Percentiles rank a stretch among this genome's conserved stretches.
phyloP scores from a whole-genome alignment of 1,284 basidiomycete species.

The Tilletiaria anomala region DNA sequence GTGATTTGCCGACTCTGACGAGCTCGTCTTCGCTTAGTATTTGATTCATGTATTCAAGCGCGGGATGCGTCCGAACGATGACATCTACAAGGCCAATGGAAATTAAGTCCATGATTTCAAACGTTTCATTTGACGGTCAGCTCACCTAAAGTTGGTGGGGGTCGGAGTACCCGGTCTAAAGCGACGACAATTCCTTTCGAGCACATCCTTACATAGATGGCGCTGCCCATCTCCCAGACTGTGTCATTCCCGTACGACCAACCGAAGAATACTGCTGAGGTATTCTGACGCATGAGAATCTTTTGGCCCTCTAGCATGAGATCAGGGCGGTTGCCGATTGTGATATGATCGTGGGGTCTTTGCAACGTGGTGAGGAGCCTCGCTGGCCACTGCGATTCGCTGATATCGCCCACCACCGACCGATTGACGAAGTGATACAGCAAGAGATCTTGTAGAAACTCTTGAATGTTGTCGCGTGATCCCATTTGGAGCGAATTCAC shows the following conservation, averaged over 20 bases:
- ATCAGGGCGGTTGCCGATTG: neutral
- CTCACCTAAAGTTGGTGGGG: neutral
- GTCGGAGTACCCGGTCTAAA: neutral
- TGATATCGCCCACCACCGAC: neutral
- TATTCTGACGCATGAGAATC: neutral
- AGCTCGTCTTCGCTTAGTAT: no score
- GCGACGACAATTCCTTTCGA: neutral
- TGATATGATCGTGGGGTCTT: neutral
- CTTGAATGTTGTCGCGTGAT: neutral
- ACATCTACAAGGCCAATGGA: neutral
- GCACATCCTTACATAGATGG: neutral
- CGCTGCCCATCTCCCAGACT: neutral
- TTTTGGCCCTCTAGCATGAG: neutral
- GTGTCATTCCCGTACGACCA: neutral
- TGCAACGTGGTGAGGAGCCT: neutral
- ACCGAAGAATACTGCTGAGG: neutral
- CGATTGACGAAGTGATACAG: neutral
- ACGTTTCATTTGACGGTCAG: no score
- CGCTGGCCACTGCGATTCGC: neutral
- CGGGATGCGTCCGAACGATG: neutral
- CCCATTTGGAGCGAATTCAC: no score
- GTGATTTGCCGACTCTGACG: no score
- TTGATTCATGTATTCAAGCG: neutral
- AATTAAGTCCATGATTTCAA: neutral
- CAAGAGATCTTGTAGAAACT: neutral